Conservation (phyloP, 2,329 filamentous ascomycete genomes). For the Xylaria sp. region DNA sequence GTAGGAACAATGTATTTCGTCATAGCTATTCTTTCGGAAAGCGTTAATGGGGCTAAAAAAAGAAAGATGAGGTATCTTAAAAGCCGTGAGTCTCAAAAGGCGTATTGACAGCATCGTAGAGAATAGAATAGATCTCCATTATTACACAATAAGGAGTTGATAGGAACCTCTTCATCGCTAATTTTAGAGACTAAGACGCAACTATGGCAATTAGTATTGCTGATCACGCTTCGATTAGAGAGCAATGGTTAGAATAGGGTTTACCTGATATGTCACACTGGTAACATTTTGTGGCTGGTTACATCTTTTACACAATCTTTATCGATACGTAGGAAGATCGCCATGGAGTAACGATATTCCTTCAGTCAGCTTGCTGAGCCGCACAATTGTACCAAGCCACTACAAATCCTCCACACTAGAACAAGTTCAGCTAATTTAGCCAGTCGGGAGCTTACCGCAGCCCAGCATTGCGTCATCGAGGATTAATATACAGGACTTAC, state of each 20-base stretch:
- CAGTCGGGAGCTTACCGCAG: no score
- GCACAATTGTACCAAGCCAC: background rate
- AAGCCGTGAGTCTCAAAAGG: background rate
- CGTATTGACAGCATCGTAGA: background rate
- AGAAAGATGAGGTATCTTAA: background rate
- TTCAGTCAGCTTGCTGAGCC: no score
- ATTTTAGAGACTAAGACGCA: slow-evolving; percentile 7
- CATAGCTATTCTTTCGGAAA: background rate
- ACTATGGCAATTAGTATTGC: background rate
- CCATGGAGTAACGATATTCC: no score
- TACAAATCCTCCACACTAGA: no score
- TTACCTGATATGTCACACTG: background rate
- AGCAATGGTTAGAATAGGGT: background rate
- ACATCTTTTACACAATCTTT: background rate
- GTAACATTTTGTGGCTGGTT: background rate
- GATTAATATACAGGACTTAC: no score
- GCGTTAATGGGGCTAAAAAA: background rate
- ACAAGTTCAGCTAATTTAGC: no score
- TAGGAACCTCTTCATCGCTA: background rate
- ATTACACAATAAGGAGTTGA: background rate
- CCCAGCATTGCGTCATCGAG: no score
- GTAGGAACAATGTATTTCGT: background rate
- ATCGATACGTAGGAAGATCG: background rate
- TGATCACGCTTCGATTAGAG: slow-evolving; percentile 3
- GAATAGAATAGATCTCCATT: slow-evolving; percentile 4